Evolutionary conservation across 305 asterid species (phyloP), one percentile per base, ranked within the genome.

Genomic region (Rubia occidens): DNA sequence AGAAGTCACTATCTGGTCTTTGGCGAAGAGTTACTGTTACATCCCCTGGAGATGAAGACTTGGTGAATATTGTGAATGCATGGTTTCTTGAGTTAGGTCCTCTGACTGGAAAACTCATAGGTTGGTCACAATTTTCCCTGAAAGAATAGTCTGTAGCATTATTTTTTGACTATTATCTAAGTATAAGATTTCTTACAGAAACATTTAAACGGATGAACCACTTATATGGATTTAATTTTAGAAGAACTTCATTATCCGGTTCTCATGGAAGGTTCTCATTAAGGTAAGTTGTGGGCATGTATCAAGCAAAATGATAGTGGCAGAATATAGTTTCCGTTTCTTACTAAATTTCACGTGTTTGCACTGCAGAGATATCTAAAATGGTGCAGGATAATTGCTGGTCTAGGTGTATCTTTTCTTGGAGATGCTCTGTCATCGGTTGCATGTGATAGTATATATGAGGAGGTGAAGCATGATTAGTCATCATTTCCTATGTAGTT

Each of bases 1-100:
- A 80, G 77, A 79, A 77, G 82, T 79, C 86, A 40, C 84, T 91
- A 59, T 87, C 94, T 73, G 89, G 91, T 72, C 81, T 88, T 71
- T 95, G 99, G 99, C 77, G 91, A 89, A 91, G 88, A 78, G 84
- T 95, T 64, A 84, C 81, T 87, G 75, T 89, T 47, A 80, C 82
- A 58, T 74, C 88, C 53, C 85, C 95, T 56, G 78, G 83, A 70
- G 78, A 79, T 21, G 81, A 77, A 72, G 99, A 95, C 75, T 72
- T 89, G 82, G 78, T 82, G 70, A 72, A 75, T 58, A 82, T 95
- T 72, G 83, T 91, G 76, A 80, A 81, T 39, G 80, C 75, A 68
- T 82, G 95, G 96, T 88, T 86, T 78, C 96, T 91, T 20, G 84
- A 78, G 69, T 72, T 91, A 88, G 79, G 76, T 74, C 69, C 80